phyloP scores from a whole-genome alignment of 164 flowering plant species.

The Dillenia suffruticosa region DNA sequence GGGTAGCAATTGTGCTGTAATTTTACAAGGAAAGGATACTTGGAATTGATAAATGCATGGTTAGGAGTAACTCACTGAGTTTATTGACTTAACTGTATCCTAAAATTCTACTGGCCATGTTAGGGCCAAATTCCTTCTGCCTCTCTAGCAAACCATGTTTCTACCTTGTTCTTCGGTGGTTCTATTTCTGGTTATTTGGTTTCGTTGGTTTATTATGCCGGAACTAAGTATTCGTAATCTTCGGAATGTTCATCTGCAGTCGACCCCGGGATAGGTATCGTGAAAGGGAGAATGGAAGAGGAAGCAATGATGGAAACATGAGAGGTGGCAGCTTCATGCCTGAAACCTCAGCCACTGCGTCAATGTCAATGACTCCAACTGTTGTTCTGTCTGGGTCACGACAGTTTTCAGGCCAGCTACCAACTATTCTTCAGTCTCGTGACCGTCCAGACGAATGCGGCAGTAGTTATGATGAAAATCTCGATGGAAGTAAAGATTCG shows the following conservation, averaged over 20 bases:
- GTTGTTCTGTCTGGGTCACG: slow-evolving; percentile 61
- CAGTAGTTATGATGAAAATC: slow-evolving; percentile 69
- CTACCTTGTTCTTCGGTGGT: too few relatives aligned
- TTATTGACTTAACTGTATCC: too few relatives aligned
- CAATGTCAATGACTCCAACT: slow-evolving; percentile 36
- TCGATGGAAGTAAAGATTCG: slow-evolving; percentile 83
- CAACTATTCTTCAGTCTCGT: slow-evolving; percentile 74
- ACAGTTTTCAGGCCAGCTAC: slow-evolving; percentile 58
- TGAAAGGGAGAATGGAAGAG: slow-evolving; percentile 75
- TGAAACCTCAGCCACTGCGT: slow-evolving; percentile 27
- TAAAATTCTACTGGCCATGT: too few relatives aligned
- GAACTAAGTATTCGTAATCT: background rate
- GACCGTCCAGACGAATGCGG: slow-evolving; percentile 70
- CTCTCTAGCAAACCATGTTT: too few relatives aligned
- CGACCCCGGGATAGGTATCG: slow-evolving; percentile 76
- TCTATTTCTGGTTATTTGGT: too few relatives aligned
- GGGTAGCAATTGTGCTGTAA: too few relatives aligned
- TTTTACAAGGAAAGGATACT: too few relatives aligned
- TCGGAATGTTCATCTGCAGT: slow-evolving; percentile 18
- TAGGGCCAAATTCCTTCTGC: too few relatives aligned
- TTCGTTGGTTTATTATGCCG: too few relatives aligned
- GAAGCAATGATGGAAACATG: slow-evolving; percentile 47
- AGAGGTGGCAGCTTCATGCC: slow-evolving; percentile 40
- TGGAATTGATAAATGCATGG: too few relatives aligned
- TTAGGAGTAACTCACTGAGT: too few relatives aligned